Percentiles rank a stretch among this genome's conserved stretches.
Conservation (phyloP, 108 stramenopile species). For the Aurantiochytrium sp. region DNA sequence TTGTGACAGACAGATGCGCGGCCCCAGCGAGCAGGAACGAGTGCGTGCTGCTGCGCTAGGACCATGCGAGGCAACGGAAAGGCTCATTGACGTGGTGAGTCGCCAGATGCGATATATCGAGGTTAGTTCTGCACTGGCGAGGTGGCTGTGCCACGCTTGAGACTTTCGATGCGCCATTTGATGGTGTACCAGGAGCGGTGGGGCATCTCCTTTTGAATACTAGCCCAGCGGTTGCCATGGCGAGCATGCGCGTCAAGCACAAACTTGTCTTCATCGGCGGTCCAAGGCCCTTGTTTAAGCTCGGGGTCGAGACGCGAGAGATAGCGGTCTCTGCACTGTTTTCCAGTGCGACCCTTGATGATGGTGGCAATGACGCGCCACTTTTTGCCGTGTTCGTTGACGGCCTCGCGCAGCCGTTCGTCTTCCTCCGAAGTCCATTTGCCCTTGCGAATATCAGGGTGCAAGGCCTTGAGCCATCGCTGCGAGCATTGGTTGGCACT, state of each 20-base stretch:
- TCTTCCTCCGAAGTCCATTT: constrained; percentile 28
- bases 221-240: constrained; percentile 58
- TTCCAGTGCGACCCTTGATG: constrained; percentile 26
- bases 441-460: constrained; percentile 31
- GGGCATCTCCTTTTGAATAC: constrained; percentile 54
- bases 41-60: background rate
- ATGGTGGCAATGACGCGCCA: constrained; percentile 22
- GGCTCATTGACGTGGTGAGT: background rate
- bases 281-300: constrained; percentile 31
- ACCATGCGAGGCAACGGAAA: background rate
- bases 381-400: constrained; percentile 19
- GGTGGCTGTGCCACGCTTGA: background rate
- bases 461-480: constrained; percentile 39
- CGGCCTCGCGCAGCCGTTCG: background rate
- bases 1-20: too few species aligned
- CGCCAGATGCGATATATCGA: background rate
- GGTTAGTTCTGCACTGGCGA: background rate
- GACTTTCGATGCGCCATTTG: constrained; percentile 22
- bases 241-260: constrained; percentile 17
- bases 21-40: too few species aligned
- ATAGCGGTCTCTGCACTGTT: constrained; percentile 36
- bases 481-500: constrained; percentile 34
- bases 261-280: constrained; percentile 28
- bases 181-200: constrained; percentile 51
- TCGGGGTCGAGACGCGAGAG: constrained; percentile 33